Base-by-base conservation (phyloP, 768 basidiomycete genomes). In the Agrocybe praecox region DNA sequence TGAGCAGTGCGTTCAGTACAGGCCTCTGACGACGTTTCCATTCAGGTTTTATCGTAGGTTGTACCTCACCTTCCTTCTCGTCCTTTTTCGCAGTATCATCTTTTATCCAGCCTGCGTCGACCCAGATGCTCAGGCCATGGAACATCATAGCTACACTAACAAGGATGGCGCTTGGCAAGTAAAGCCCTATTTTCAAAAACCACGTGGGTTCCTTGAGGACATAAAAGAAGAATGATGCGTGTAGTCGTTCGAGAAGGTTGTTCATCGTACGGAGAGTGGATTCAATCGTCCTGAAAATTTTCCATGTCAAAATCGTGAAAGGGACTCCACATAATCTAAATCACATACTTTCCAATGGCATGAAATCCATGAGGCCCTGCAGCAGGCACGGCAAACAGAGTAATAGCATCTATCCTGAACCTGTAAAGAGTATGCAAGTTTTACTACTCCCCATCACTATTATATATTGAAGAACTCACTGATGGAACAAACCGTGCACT, bases 211-310 rank as follows among this genome's bases (percentile, higher is more conserved):
- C 75, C 14, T 89, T 82, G 57, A 94, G 74, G 58, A 98, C 78
- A 74, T 96, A 98, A 76, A 98, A 95, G 78, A 98, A 98, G 74
- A 96, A 96, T 0, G 96, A 98, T 1, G 96, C 96, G 69, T 99
- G 97, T 19, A 98, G 84, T 15, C 97, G 87, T 68, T 99, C 97
- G 18, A 98, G 81, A 6, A 98, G 82, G 67, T 99, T 99, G 72
- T 97, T 98, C 68, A 87, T 84, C 14, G 95, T 92, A 56, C 96
- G 84, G 29, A 97, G 79, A 14, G 90, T 87, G 1, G 94, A 94
- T 74, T 99, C 97, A 34, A 95, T 67, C 45, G 89, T 81, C 44
- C 94, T 96, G 57, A 22, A 32, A 24, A 24, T n/a, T n/a, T 34
- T 49, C 23, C 18, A 3, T 18, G 15, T 23, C 6, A 29, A 6